Evolutionary conservation across 495 filamentous ascomycete species (phyloP).

Genomic region (Pyronema omphalodes): DNA sequence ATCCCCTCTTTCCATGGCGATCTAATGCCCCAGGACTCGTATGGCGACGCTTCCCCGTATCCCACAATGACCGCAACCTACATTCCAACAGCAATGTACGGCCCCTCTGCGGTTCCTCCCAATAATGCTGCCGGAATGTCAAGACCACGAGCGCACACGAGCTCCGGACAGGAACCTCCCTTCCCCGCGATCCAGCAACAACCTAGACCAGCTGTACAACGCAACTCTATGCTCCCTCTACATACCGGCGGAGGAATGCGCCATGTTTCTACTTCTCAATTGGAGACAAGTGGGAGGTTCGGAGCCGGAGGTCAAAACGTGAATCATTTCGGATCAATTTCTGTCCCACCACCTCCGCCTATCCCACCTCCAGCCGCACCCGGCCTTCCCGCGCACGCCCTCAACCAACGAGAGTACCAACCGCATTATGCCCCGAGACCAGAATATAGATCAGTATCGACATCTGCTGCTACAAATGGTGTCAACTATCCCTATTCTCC

Average conservation of each 20-base stretch:
- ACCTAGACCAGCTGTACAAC: slow-evolving; percentile 8
- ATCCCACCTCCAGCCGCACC: slow-evolving; percentile 14
- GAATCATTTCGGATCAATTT: background rate
- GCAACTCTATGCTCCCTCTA: slow-evolving; percentile 21
- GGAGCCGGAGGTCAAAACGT: slow-evolving; percentile 6
- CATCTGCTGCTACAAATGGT: slow-evolving; percentile 10
- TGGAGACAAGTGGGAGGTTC: slow-evolving; percentile 13
- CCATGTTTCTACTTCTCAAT: slow-evolving; percentile 21
- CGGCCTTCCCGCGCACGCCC: slow-evolving; percentile 1
- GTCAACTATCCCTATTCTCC: slow-evolving; percentile 14
- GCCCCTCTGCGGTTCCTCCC: slow-evolving; percentile 2
- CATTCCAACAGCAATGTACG: background rate
- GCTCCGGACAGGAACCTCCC: slow-evolving; percentile 15
- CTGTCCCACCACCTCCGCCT: slow-evolving; percentile 12
- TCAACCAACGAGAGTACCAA: slow-evolving; percentile 4
- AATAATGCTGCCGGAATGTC: background rate
- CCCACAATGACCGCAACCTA: slow-evolving; percentile 16
- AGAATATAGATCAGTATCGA: background rate
- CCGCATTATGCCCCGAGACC: slow-evolving; percentile 2
- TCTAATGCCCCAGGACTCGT: slow-evolving; percentile 11
- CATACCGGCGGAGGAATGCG: slow-evolving; percentile 14
- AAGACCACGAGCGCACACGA: slow-evolving; percentile 20
- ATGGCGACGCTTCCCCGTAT: slow-evolving; percentile 14
- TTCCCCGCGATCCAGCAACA: slow-evolving; percentile 6
- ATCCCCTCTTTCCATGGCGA: slow-evolving; percentile 23